Percentiles rank a stretch among this genome's conserved stretches.
phyloP scores from a whole-genome alignment of 768 basidiomycete genomes.

The Panaeolus papilionaceus region DNA sequence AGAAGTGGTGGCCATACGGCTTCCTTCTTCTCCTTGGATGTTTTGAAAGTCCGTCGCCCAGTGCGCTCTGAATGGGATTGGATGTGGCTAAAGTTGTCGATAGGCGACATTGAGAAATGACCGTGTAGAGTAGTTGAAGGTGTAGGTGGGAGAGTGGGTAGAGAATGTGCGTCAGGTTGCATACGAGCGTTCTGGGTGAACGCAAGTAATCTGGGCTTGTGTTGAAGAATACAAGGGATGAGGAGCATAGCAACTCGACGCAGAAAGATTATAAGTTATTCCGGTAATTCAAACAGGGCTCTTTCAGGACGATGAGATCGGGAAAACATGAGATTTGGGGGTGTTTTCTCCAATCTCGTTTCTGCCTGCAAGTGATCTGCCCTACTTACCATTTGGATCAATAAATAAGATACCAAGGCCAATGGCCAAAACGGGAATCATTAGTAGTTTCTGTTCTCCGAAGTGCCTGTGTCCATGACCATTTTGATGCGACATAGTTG shows the following conservation, averaged over 20 bases:
- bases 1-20: slow-evolving; percentile 33
- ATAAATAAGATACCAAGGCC: neutral
- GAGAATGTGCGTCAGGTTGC: slow-evolving; percentile 7
- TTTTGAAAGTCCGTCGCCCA: slow-evolving; percentile 35
- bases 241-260: neutral
- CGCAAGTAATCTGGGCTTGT: slow-evolving; percentile 1
- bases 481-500: neutral
- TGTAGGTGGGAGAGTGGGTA: neutral
- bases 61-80: slow-evolving; percentile 30
- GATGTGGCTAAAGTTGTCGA: slow-evolving; percentile 13
- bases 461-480: slow-evolving; percentile 9
- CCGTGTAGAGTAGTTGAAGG: neutral
- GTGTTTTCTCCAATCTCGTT: slow-evolving; percentile 2
- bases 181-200: slow-evolving; percentile 3
- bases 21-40: slow-evolving; percentile 25
- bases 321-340: slow-evolving; percentile 8
- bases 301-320: slow-evolving; percentile 8
- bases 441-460: neutral
- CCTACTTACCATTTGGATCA: neutral
- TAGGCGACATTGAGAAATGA: slow-evolving; percentile 12
- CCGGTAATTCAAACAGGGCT: slow-evolving; percentile 8
- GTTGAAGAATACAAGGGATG: slow-evolving; percentile 2
- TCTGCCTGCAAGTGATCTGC: slow-evolving; percentile 11
- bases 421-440: slow-evolving; percentile 8
- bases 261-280: slow-evolving; percentile 9